Evolutionary conservation across 2,329 filamentous ascomycete species (phyloP).

Genomic region (Ceratocystis alfenasii): DNA sequence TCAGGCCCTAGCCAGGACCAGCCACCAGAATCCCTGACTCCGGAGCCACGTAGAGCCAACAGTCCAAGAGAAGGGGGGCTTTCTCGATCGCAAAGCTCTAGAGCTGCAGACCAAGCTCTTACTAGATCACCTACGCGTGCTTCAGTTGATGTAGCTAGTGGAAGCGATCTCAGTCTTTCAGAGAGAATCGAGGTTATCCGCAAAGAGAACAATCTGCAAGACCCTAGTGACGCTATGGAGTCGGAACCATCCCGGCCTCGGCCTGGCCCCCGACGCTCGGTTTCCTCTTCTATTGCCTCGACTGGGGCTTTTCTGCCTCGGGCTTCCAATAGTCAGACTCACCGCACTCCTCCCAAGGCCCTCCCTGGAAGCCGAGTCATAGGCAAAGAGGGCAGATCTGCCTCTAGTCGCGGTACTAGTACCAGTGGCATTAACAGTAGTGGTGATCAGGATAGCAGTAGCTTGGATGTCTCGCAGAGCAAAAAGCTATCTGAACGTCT

Average conservation of each 20-base stretch:
- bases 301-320: conserved; percentile 8
- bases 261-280: neutral
- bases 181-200: conserved; percentile 24
- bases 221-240: conserved; percentile 32
- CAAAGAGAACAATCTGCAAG: conserved; percentile 29
- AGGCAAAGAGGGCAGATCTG: conserved; percentile 1
- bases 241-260: conserved; percentile 38
- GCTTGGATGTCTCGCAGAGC: neutral
- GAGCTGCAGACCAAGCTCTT: conserved; percentile 5
- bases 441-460: conserved; percentile 1
- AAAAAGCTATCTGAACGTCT: conserved; percentile 68
- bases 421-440: neutral
- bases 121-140: conserved; percentile 12
- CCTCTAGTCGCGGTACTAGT: neutral
- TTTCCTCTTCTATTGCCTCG: conserved; percentile 12
- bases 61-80: conserved; percentile 14
- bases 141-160: neutral
- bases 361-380: neutral
- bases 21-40: neutral
- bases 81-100: conserved; percentile 12
- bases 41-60: conserved; percentile 15
- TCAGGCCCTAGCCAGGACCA: neutral
- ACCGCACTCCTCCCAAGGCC: conserved; percentile 15
- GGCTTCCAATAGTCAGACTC: neutral
- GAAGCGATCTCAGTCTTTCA: conserved; percentile 19